Percentiles rank a stretch among this genome's conserved stretches.
Evolutionary conservation across 192 early-diverging fungal species (phyloP).

Genomic region (Gamsiella multidivaricata): DNA sequence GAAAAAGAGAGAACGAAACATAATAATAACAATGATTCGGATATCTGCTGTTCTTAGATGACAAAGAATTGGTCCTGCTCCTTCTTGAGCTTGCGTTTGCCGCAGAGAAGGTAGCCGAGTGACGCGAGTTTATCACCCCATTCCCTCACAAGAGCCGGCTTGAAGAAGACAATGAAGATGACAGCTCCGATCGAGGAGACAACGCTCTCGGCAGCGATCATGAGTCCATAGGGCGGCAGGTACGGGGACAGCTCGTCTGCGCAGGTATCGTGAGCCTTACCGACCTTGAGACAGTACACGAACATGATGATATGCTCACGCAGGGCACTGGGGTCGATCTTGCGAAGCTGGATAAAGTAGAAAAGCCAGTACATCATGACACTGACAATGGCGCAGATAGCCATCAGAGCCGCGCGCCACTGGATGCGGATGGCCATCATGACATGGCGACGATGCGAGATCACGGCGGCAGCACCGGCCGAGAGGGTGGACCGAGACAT

Average conservation of each 20-base stretch:
- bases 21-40: no score
- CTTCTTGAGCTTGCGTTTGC: constrained; percentile 47
- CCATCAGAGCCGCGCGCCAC: constrained; percentile 65
- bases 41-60: no score
- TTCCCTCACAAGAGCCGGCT: constrained; percentile 53
- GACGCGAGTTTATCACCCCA: constrained; percentile 59
- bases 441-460: constrained; percentile 58
- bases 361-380: constrained; percentile 68
- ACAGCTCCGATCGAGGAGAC: constrained; percentile 57
- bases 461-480: constrained; percentile 28
- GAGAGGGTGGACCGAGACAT: constrained; percentile 53
- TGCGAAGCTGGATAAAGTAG: constrained; percentile 60
- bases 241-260: constrained; percentile 37
- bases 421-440: constrained; percentile 65
- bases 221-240: constrained; percentile 59
- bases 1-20: no score
- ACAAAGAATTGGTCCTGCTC: constrained; percentile 65
- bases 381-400: constrained; percentile 51
- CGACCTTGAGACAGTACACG: constrained; percentile 57
- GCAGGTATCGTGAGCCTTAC: constrained; percentile 53
- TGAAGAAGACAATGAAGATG: constrained; percentile 62
- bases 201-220: constrained; percentile 61
- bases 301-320: constrained; percentile 36
- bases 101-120: constrained; percentile 40
- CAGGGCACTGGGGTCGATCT: constrained; percentile 24